Percentiles rank a stretch among this genome's conserved stretches.
These are phyloP conservation scores for Immersiella caudata DNA, from an alignment of 495 filamentous ascomycete genomes.

Conservation along the genomic window DNA sequence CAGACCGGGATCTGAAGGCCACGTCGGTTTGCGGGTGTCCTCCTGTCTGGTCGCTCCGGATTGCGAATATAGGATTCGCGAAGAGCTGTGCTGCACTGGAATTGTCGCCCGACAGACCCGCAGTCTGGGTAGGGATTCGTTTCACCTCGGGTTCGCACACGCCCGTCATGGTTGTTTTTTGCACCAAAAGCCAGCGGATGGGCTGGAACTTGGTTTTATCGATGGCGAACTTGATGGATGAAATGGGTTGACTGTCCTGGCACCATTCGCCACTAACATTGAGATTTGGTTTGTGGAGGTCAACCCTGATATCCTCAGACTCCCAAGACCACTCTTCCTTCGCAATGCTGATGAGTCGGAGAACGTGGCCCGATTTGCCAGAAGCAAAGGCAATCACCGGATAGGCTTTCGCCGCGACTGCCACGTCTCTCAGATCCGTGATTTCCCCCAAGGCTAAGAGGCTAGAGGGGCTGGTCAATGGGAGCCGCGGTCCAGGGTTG, in stretches of 20 bases:
- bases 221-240: conserved; percentile 66
- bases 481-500: not conserved
- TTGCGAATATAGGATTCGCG: conserved; percentile 61
- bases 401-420: conserved; percentile 23
- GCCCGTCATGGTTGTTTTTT: conserved; percentile 57
- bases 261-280: conserved; percentile 52
- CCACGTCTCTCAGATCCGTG: conserved; percentile 32
- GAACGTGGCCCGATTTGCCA: conserved; percentile 55
- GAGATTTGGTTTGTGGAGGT: conserved; percentile 37
- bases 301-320: conserved; percentile 41
- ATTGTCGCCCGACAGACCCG: conserved; percentile 6
- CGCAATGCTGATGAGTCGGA: conserved; percentile 51
- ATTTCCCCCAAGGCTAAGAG: conserved; percentile 45
- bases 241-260: conserved; percentile 61
- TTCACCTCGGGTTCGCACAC: conserved; percentile 62
- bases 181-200: conserved; percentile 63
- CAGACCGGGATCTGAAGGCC: conserved; percentile 75
- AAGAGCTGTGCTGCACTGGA: conserved; percentile 48
- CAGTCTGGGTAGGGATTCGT: conserved; percentile 20
- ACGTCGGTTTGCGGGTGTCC: conserved; percentile 68
- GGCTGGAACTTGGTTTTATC: conserved; percentile 49
- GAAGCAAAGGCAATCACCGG: conserved; percentile 50
- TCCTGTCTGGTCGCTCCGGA: conserved; percentile 58
- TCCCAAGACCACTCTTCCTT: conserved; percentile 52
- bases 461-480: conserved; percentile 19